Conservation (phyloP, 2,329 filamentous ascomycete species). For the Colletotrichum plurivorum region DNA sequence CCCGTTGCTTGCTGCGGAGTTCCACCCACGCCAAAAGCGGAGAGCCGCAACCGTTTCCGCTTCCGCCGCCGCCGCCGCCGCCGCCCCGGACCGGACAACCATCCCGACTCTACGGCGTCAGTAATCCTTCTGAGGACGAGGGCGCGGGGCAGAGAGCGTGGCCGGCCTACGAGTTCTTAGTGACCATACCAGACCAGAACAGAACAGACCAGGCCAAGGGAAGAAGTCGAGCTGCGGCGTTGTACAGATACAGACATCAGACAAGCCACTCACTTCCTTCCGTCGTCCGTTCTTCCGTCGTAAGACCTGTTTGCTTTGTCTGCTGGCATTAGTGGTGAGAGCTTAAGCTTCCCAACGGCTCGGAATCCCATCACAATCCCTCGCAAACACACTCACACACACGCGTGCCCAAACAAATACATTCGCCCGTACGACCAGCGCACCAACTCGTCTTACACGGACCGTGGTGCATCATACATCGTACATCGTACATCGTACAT, state of each 20-base stretch:
- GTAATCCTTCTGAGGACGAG: background rate
- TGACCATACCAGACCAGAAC: background rate
- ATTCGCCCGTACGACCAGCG: background rate
- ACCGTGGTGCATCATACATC: background rate
- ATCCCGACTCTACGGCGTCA: constrained; percentile 23
- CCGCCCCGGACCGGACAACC: constrained; percentile 33
- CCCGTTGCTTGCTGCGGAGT: constrained; percentile 43
- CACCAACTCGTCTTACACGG: constrained; percentile 1
- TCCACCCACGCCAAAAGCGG: constrained; percentile 37
- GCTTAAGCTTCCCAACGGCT: constrained; percentile 7
- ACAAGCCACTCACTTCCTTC: background rate
- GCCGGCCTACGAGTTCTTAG: background rate
- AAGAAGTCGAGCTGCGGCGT: background rate
- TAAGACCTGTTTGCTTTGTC: constrained; percentile 4
- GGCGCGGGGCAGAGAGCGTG: background rate
- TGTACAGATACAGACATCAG: background rate
- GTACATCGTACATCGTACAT: background rate
- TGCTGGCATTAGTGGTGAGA: background rate
- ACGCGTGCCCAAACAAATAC: background rate
- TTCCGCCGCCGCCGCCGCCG: constrained; percentile 2
- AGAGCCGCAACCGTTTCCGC: constrained; percentile 34
- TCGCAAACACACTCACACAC: background rate
- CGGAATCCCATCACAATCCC: background rate
- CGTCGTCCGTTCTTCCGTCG: background rate
- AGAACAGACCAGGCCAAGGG: background rate